Evolutionary conservation across 805 yeast species (phyloP).

Genomic region (Wickerhamiella vanderwaltii): DNA sequence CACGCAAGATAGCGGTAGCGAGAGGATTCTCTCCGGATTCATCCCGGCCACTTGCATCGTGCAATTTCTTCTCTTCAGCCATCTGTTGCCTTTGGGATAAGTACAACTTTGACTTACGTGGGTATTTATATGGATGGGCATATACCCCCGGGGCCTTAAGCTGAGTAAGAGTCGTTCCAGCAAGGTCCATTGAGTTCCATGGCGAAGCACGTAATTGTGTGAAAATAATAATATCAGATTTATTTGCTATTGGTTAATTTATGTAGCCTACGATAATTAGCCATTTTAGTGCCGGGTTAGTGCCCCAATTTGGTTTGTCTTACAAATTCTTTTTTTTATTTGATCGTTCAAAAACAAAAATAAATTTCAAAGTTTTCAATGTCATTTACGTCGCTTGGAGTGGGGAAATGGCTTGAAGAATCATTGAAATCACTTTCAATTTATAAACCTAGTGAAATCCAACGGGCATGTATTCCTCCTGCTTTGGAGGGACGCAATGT

Average conservation of each 20-base stretch:
- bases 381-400: conserved; percentile 52
- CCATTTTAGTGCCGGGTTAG: no score
- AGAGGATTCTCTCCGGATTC: conserved; percentile 45
- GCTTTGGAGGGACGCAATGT: conserved; percentile 77
- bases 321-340: no score
- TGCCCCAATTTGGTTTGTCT: no score
- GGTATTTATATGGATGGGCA: conserved; percentile 4
- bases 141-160: no score
- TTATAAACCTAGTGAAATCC: conserved; percentile 73
- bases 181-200: no score
- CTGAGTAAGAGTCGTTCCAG: no score
- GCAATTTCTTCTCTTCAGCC: conserved; percentile 12
- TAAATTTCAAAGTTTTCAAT: no score
- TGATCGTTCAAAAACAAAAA: no score
- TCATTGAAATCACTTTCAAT: conserved; percentile 74
- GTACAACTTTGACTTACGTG: neutral
- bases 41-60: conserved; percentile 13
- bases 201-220: no score
- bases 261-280: no score
- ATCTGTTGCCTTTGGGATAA: neutral
- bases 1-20: conserved; percentile 93
- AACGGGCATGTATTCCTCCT: conserved; percentile 75
- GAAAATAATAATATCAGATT: no score
- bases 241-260: no score
- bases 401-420: conserved; percentile 78